Evolutionary conservation across 2,329 filamentous ascomycete genomes (phyloP), one percentile per base, ranked within the genome.

Genomic region (Corinectria fuckeliana): DNA sequence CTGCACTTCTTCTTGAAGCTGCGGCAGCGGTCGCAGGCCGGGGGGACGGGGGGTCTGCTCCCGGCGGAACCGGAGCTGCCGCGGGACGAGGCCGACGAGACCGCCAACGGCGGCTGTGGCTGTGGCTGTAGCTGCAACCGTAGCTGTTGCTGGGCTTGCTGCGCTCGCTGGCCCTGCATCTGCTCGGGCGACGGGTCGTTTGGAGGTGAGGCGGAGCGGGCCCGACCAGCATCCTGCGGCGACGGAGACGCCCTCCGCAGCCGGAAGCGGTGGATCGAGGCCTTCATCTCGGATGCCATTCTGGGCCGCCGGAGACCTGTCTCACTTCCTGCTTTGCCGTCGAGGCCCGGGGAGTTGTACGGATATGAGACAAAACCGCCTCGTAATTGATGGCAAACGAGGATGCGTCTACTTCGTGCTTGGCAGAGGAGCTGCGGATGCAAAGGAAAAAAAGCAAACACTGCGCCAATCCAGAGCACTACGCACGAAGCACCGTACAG

Each of bases 1-100:
- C 75, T 79, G 64, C 79, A 81, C 57, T 77, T 79, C 71, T 81
- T 81, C 69, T 81, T 81, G 66, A 80, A 78, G 61, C 70, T 74
- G 44, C 78, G 77, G 64, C 78, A 81, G 34, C 78, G 73, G 51
- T 79, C 76, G 62, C 79, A 81, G 11, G 78, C 68, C 23, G 66
- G 68, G 4, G 61, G 60, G 14, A 62, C 20, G 32, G 60, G 63
- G 32, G 60, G 63, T 56, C 56, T 62, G 44, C 48, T 45, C 26
- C 56, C 57, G 25, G 32, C 16, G 36, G 53, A 16, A 16, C 20
- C 42, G 23, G 41, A 44, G 16, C 8, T 34, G 20, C 26, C 20
- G 25, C 50, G 45, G 36, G 21, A n/a, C 7, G 49, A 14, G 36
- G 21, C 14, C 7, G 49, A 14, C 28, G 58, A 41, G 26, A 47